phyloP scores from a whole-genome alignment of 768 basidiomycete genomes.

The Cystobasidium onofrii region DNA sequence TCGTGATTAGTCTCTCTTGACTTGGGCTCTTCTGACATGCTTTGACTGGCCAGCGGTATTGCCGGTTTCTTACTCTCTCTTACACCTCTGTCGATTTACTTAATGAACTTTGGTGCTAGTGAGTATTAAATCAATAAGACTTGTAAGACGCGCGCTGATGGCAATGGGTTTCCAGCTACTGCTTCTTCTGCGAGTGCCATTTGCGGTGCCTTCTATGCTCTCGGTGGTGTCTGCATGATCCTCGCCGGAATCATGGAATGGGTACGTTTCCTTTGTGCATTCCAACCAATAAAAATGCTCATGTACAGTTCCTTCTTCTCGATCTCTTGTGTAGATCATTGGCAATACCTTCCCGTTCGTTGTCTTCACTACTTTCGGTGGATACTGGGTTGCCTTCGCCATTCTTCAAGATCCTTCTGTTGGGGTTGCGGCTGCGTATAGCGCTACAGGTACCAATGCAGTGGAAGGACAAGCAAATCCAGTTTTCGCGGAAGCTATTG shows the following conservation, averaged over 20 bases:
- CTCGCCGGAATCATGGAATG: slow-evolving; percentile 39
- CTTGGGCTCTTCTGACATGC: not conserved
- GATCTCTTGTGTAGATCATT: not conserved
- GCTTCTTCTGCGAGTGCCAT: not conserved
- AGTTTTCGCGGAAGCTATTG: slow-evolving; percentile 40
- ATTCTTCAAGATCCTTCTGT: slow-evolving; percentile 37
- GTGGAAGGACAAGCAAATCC: not conserved
- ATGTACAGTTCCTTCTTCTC: too few species aligned
- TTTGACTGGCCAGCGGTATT: slow-evolving; percentile 32
- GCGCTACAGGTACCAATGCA: slow-evolving; percentile 12
- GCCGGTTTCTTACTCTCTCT: slow-evolving; percentile 40
- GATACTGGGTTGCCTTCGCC: slow-evolving; percentile 39
- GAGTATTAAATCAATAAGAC: too few species aligned
- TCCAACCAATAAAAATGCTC: slow-evolving; percentile 3
- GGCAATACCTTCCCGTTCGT: slow-evolving; percentile 41
- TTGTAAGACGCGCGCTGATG: too few species aligned
- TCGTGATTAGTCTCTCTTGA: not conserved
- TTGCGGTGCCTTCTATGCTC: slow-evolving; percentile 37
- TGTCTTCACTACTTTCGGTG: slow-evolving; percentile 41
- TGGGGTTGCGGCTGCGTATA: slow-evolving; percentile 35
- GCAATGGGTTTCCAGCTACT: not conserved
- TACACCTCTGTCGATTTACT: slow-evolving; percentile 39
- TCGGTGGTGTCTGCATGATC: slow-evolving; percentile 38
- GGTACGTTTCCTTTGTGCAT: slow-evolving; percentile 10
- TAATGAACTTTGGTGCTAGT: slow-evolving; percentile 39